phyloP scores from a whole-genome alignment of 768 basidiomycete genomes.

The Psilocybe cyanescens region DNA sequence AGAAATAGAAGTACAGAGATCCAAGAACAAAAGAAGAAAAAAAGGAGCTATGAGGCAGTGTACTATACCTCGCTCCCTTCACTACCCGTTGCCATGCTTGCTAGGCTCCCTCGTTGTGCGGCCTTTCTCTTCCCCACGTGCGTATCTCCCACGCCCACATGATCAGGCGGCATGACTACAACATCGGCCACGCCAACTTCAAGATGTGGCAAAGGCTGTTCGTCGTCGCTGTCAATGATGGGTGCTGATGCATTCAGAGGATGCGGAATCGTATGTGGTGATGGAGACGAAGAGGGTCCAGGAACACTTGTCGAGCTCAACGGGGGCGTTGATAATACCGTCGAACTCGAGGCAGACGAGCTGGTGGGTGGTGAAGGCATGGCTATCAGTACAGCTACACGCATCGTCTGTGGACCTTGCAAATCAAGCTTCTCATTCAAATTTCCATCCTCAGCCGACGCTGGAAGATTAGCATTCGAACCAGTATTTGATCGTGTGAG shows the following conservation, averaged over 20 bases:
- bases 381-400: slow-evolving; percentile 36
- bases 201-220: slow-evolving; percentile 31
- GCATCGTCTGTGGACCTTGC: slow-evolving; percentile 21
- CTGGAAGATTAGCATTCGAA: slow-evolving; percentile 10
- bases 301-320: not conserved
- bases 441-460: not conserved
- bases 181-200: slow-evolving; percentile 37
- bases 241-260: not conserved
- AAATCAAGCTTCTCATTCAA: slow-evolving; percentile 14
- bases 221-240: slow-evolving; percentile 11
- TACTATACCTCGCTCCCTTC: slow-evolving; percentile 1
- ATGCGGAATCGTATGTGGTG: not conserved
- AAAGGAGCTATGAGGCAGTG: not conserved
- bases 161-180: slow-evolving; percentile 16
- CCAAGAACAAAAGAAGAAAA: not conserved
- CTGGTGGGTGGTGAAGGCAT: slow-evolving; percentile 30
- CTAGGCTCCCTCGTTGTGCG: not conserved
- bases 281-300: not conserved
- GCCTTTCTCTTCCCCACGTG: not conserved
- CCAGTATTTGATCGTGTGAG: slow-evolving; percentile 11
- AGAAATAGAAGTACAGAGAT: not conserved
- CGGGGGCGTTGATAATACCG: not conserved
- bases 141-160: not conserved
- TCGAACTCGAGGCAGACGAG: slow-evolving; percentile 1
- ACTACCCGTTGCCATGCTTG: slow-evolving; percentile 3